These are phyloP conservation scores for Nakazawaea anatomiae DNA, from an alignment of 805 yeast species.

Conservation along the genomic window DNA sequence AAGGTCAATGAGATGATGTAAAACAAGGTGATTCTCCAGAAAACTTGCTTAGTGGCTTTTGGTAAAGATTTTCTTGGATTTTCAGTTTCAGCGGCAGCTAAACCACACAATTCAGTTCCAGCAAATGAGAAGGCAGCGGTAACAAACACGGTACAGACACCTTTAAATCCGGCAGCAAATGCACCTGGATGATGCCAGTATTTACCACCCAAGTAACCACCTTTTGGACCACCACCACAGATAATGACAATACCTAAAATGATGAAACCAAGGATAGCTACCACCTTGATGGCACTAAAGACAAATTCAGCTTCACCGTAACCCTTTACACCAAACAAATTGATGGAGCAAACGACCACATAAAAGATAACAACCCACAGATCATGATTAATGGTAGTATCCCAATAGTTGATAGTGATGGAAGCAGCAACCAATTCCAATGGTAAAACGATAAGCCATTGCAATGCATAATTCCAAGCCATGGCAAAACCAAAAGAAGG, in stretches of 20 bases:
- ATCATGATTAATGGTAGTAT: slow-evolving; percentile 37
- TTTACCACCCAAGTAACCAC: slow-evolving; percentile 52
- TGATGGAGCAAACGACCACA: slow-evolving; percentile 41
- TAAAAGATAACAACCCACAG: slow-evolving; percentile 54
- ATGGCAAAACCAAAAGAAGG: slow-evolving; percentile 57
- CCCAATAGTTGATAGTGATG: slow-evolving; percentile 46
- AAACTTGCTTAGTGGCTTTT: slow-evolving; percentile 57
- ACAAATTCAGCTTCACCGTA: slow-evolving; percentile 67
- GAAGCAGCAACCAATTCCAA: slow-evolving; percentile 52
- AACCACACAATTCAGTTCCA: slow-evolving; percentile 61
- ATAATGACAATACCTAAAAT: slow-evolving; percentile 49
- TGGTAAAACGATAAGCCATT: slow-evolving; percentile 51
- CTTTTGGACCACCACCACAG: slow-evolving; percentile 53
- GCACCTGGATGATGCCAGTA: slow-evolving; percentile 60
- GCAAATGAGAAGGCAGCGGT: slow-evolving; percentile 61
- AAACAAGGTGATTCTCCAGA: slow-evolving; percentile 57
- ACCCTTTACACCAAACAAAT: slow-evolving; percentile 58
- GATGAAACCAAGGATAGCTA: slow-evolving; percentile 53
- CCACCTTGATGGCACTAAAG: slow-evolving; percentile 48
- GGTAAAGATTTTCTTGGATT: slow-evolving; percentile 60
- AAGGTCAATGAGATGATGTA: slow-evolving; percentile 48
- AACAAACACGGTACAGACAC: slow-evolving; percentile 57
- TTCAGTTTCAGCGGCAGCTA: slow-evolving; percentile 61
- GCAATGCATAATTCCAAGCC: slow-evolving; percentile 52
- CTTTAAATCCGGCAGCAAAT: slow-evolving; percentile 48